Base-by-base conservation (phyloP, 2,329 filamentous ascomycete genomes). In the Sporothrix phasma region DNA sequence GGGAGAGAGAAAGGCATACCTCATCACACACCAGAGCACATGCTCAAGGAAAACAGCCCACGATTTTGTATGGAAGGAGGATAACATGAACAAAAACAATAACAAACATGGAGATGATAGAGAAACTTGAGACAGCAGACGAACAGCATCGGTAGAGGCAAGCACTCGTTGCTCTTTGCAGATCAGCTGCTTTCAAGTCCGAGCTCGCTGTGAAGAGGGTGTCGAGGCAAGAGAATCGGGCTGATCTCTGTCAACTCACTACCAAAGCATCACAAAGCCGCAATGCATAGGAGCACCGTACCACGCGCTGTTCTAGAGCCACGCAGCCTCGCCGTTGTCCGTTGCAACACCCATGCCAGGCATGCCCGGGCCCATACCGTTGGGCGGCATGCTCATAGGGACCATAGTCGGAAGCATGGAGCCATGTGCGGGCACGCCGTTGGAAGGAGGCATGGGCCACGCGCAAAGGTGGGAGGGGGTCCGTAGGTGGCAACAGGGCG, bases 261-360 rank as follows among this genome's bases (percentile, higher is more conserved):
- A 5, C 26, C 34, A 47, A 11, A 54, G 61, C 61, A 64, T 56
- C 64, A 61, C 39, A 19, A 45, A 24, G 43, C 46, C 64, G 39
- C 66, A 66, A 11, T 54, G 64, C 15, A 67, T 58, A 34, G 65
- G 39, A 22, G 63, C 61, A 29, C 51, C 29, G 61, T 46, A 66
- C 64, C 66, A 66, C 51, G 66, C n/a, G 64, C 64, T 64, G 31
- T 59, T 62, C 65, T 70, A 69, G 13, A 69, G 67, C 68, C 68
- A 70, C 45, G 66, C 65, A 43, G 67, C 64, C 62, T 73, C 70
- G 47, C 71, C 72, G 26, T 71, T 70, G 53, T 72, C 70, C 26
- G 63, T 37, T 8, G 64, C 64, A 29, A 64, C 45, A 34, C 67
- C 68, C 43, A 66, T 64, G 22, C 51, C 34, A 31, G 56, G 37